phyloP scores from a whole-genome alignment of 768 basidiomycete genomes.

The Mrakia frigida region DNA sequence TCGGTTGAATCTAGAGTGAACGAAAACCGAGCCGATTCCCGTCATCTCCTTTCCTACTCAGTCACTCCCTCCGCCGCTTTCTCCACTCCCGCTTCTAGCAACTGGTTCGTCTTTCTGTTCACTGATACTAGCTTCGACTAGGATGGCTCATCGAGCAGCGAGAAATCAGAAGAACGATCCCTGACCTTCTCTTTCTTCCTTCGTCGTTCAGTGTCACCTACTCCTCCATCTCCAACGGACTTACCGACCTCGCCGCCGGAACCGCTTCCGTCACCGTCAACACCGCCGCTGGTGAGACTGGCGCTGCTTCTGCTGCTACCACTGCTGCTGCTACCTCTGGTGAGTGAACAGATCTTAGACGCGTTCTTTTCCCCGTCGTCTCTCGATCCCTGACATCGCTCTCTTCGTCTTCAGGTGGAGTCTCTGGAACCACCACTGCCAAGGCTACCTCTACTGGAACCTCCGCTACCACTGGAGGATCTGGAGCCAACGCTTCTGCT shows the following conservation, averaged over 20 bases:
- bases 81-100: conserved; percentile 35
- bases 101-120: conserved; percentile 23
- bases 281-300: neutral
- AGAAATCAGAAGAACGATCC: too few species aligned
- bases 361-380: too few species aligned
- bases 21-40: too few species aligned
- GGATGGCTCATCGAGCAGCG: too few species aligned
- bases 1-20: too few species aligned
- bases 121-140: neutral
- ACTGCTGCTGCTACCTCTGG: neutral
- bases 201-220: conserved; percentile 36
- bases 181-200: neutral
- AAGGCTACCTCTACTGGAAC: neutral
- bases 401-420: neutral
- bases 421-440: neutral
- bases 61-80: conserved; percentile 42
- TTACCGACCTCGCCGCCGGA: conserved; percentile 34
- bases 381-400: neutral
- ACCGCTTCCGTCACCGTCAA: conserved; percentile 18
- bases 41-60: too few species aligned
- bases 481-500: neutral
- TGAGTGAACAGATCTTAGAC: neutral
- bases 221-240: conserved; percentile 41
- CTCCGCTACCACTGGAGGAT: neutral
- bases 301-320: neutral